Evolutionary conservation across 2,329 filamentous ascomycete species (phyloP).

Genomic region (Penicillium sp.): DNA sequence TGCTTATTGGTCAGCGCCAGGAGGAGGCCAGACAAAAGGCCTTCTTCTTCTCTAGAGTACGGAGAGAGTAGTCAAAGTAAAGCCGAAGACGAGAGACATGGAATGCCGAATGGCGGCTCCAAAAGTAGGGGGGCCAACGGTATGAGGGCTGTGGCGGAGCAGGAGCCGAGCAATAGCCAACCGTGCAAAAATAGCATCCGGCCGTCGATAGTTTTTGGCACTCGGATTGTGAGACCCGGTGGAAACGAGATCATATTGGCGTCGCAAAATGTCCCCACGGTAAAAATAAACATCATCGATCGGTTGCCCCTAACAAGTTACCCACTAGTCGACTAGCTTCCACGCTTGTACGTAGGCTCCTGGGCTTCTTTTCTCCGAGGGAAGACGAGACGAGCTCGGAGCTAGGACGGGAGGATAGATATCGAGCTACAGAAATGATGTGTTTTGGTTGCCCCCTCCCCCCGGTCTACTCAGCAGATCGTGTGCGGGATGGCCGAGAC

Average conservation of each 20-base stretch:
- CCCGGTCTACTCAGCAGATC: no score
- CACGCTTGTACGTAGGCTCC: neutral
- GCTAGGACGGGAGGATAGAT: no score
- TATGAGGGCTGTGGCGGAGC: constrained; percentile 2
- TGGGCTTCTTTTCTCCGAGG: neutral
- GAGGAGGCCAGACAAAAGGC: neutral
- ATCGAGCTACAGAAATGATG: no score
- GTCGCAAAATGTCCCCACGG: neutral
- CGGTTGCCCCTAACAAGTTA: neutral
- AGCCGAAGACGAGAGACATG: neutral
- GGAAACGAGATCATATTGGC: constrained; percentile 7
- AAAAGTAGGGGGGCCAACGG: constrained; percentile 3
- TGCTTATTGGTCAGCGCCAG: neutral
- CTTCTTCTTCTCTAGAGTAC: neutral
- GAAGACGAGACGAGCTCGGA: neutral
- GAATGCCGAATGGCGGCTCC: neutral
- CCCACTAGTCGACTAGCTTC: neutral
- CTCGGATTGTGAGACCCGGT: constrained; percentile 6
- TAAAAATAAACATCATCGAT: constrained; percentile 11
- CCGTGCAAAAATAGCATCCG: constrained; percentile 10
- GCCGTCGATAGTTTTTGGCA: constrained; percentile 5
- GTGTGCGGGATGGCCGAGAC: constrained; percentile 2
- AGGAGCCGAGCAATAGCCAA: neutral
- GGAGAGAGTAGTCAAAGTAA: neutral
- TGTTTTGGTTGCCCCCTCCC: no score